Percentiles rank a stretch among this genome's conserved stretches.
Conservation (phyloP, 768 basidiomycete genomes). For the Rubroboletus pulcherrimus region DNA sequence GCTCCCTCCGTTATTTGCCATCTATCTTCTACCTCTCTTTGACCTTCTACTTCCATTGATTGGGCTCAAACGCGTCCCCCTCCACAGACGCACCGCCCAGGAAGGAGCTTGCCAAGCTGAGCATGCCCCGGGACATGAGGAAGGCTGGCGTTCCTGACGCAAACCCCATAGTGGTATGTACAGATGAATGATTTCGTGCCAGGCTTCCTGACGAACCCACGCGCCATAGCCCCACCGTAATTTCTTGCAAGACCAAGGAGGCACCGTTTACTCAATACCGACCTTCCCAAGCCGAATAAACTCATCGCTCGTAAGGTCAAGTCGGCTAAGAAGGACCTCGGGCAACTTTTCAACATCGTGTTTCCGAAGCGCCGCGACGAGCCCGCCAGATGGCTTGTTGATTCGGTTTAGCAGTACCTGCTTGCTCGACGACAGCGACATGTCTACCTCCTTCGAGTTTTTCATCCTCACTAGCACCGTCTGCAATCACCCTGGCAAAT, state of each 20-base stretch:
- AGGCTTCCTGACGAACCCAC: not conserved
- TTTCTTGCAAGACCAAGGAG: not conserved
- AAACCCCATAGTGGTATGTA: not conserved
- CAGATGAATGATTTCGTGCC: not conserved
- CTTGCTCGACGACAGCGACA: not conserved
- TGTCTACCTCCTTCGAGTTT: not conserved
- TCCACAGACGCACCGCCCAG: not conserved
- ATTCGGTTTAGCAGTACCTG: not conserved
- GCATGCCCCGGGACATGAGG: not conserved
- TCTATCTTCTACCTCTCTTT: not conserved
- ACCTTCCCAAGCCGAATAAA: not conserved
- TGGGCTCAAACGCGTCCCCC: no score
- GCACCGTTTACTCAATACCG: not conserved
- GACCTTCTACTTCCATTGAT: not conserved
- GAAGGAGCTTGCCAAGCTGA: not conserved
- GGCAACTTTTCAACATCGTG: not conserved
- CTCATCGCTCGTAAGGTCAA: not conserved
- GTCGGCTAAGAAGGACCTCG: not conserved
- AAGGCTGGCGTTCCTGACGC: not conserved
- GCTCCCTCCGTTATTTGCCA: not conserved
- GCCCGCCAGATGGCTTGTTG: not conserved
- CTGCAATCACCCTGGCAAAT: not conserved
- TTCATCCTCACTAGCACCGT: not conserved
- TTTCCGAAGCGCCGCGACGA: not conserved
- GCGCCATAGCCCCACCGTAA: not conserved